Percentiles rank a stretch among this genome's conserved stretches.
Evolutionary conservation across 176 grass and related monocot species (phyloP).

Genomic region (Carex littledalei): DNA sequence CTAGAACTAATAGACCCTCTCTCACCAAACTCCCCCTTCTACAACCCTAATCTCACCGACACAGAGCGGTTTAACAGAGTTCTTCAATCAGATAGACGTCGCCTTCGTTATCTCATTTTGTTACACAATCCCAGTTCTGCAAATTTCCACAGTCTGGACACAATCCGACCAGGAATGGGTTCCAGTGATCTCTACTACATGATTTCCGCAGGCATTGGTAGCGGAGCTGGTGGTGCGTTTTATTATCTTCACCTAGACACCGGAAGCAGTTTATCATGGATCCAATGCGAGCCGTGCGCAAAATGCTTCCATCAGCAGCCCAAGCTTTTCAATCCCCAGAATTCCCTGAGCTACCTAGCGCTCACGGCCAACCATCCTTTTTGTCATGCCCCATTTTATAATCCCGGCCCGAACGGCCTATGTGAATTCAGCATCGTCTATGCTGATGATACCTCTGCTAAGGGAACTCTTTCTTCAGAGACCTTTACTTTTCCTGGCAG

Average conservation of each 20-base stretch:
- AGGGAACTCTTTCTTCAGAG: neutral
- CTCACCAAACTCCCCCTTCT: neutral
- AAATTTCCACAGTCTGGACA: neutral
- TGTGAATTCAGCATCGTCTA: neutral
- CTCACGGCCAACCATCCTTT: neutral
- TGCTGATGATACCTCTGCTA: neutral
- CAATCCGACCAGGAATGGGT: neutral
- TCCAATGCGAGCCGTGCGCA: neutral
- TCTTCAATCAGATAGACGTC: neutral
- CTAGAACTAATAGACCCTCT: constrained; percentile 2
- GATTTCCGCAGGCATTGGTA: neutral
- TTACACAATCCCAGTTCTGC: neutral
- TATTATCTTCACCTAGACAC: constrained; percentile 10
- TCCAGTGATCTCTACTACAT: neutral
- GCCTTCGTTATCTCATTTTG: neutral
- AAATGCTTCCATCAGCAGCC: neutral
- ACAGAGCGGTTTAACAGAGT: neutral
- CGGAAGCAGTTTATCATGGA: neutral
- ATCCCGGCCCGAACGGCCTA: neutral
- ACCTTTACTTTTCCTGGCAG: neutral
- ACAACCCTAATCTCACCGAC: neutral
- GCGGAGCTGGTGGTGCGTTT: neutral
- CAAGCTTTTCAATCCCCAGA: neutral
- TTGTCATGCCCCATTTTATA: neutral
- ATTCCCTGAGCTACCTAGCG: neutral